Evolutionary conservation across 2,329 filamentous ascomycete species (phyloP).

Genomic region (Colletotrichum sp.): DNA sequence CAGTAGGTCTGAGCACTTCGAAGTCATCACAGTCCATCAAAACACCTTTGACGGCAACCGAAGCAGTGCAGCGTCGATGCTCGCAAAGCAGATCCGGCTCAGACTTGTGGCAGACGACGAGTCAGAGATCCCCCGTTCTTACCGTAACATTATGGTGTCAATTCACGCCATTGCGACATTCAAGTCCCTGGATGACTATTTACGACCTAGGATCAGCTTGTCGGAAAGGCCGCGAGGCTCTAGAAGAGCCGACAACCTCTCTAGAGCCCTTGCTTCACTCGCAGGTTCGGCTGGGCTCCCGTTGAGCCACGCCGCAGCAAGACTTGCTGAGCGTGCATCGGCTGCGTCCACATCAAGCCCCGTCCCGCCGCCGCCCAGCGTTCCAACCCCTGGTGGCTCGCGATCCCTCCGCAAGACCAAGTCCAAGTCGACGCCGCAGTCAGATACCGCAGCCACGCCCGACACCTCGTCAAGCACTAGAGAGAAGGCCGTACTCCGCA

Average conservation of each 20-base stretch:
- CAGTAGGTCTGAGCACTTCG: slow-evolving; percentile 96
- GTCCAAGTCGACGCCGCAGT: slow-evolving; percentile 47
- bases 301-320: slow-evolving; percentile 49
- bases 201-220: slow-evolving; percentile 85
- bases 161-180: slow-evolving; percentile 99
- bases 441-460: slow-evolving; percentile 45
- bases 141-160: slow-evolving; percentile 95
- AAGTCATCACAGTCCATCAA: slow-evolving; percentile 94
- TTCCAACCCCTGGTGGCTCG: slow-evolving; percentile 47
- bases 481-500: slow-evolving; percentile 65
- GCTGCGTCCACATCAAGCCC: slow-evolving; percentile 40
- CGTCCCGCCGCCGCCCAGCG: slow-evolving; percentile 37
- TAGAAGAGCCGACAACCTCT: slow-evolving; percentile 67
- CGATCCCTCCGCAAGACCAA: slow-evolving; percentile 52
- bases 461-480: slow-evolving; percentile 53
- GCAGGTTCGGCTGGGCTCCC: slow-evolving; percentile 73
- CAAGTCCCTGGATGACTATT: slow-evolving; percentile 94
- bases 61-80: slow-evolving; percentile 92
- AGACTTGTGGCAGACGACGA: slow-evolving; percentile 89
- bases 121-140: slow-evolving; percentile 85
- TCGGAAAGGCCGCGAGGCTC: slow-evolving; percentile 74
- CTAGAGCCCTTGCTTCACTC: slow-evolving; percentile 76
- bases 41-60: slow-evolving; percentile 90
- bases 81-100: slow-evolving; percentile 92
- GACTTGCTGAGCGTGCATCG: slow-evolving; percentile 51